Evolutionary conservation across 2,329 filamentous ascomycete genomes (phyloP).

Genomic region (Neonectria magnoliae): DNA sequence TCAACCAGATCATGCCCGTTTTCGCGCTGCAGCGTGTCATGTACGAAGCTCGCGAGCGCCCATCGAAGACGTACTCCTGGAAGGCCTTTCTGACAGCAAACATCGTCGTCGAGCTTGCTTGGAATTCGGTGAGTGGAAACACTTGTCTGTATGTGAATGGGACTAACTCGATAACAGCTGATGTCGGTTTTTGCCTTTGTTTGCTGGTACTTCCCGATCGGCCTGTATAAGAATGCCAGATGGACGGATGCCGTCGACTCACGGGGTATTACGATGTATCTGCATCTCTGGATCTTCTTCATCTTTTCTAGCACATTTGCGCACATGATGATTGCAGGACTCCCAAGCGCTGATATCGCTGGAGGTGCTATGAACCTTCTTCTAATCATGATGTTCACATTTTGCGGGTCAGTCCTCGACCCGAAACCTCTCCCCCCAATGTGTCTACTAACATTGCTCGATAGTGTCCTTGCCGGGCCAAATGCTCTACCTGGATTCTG

Average conservation of each 20-base stretch:
- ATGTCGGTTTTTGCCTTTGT: slow-evolving; percentile 63
- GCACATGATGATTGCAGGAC: slow-evolving; percentile 69
- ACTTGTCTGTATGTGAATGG: too few relatives aligned
- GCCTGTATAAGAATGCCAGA: slow-evolving; percentile 66
- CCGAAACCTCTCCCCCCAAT: too few relatives aligned
- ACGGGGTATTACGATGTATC: slow-evolving; percentile 69
- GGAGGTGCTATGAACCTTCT: slow-evolving; percentile 70
- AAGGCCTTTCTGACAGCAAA: slow-evolving; percentile 68
- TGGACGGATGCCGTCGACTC: slow-evolving; percentile 54
- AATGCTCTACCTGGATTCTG: slow-evolving; percentile 2
- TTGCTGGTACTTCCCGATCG: slow-evolving; percentile 74
- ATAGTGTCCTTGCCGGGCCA: slow-evolving; percentile 5
- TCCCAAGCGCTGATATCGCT: slow-evolving; percentile 70
- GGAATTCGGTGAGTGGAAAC: slow-evolving; percentile 21
- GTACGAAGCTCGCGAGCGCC: slow-evolving; percentile 73
- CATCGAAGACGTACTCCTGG: slow-evolving; percentile 73
- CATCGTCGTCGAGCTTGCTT: slow-evolving; percentile 19
- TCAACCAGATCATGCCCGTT: slow-evolving; percentile 73
- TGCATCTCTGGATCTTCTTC: slow-evolving; percentile 70
- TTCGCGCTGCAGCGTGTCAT: slow-evolving; percentile 74
- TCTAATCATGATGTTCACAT: slow-evolving; percentile 69
- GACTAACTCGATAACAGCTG: background rate
- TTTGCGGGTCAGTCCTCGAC: too few relatives aligned
- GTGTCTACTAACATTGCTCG: background rate
- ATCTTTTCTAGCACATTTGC: slow-evolving; percentile 73